Percentiles rank a stretch among this genome's conserved stretches.
Evolutionary conservation across 148 eudicot species (phyloP).

Genomic region (Polygonum maritimum): DNA sequence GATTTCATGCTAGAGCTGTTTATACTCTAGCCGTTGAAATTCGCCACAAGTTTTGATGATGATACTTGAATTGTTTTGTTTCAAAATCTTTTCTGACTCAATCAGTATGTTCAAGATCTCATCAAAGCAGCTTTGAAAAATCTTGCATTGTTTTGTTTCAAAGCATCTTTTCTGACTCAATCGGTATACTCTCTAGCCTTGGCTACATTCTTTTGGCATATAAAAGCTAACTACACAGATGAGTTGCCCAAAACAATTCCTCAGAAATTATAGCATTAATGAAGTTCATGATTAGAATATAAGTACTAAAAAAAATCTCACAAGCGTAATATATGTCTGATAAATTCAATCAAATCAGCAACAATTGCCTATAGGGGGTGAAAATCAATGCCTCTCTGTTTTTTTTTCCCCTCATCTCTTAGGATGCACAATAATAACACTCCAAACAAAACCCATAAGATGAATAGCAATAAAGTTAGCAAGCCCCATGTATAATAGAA

Average conservation of each 20-base stretch:
- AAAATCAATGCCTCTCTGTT: too few species aligned
- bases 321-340: too few species aligned
- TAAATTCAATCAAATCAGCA: not conserved
- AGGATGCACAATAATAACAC: not conserved
- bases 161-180: too few species aligned
- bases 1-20: not conserved
- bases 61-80: not conserved
- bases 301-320: not conserved
- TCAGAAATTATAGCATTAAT: not conserved
- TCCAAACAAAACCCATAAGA: not conserved
- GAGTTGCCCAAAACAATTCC: not conserved
- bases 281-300: not conserved
- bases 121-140: too few species aligned
- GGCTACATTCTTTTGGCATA: not conserved
- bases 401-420: not conserved
- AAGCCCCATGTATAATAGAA: not conserved
- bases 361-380: too few species aligned
- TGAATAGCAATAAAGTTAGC: not conserved
- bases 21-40: not conserved
- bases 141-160: not conserved
- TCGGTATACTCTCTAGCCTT: too few species aligned
- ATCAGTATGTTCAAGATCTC: too few species aligned
- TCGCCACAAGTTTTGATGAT: not conserved
- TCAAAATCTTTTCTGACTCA: too few species aligned
- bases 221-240: not conserved